Conservation (phyloP, 1,284 basidiomycete genomes). For the Fomitopsis pinicola region DNA sequence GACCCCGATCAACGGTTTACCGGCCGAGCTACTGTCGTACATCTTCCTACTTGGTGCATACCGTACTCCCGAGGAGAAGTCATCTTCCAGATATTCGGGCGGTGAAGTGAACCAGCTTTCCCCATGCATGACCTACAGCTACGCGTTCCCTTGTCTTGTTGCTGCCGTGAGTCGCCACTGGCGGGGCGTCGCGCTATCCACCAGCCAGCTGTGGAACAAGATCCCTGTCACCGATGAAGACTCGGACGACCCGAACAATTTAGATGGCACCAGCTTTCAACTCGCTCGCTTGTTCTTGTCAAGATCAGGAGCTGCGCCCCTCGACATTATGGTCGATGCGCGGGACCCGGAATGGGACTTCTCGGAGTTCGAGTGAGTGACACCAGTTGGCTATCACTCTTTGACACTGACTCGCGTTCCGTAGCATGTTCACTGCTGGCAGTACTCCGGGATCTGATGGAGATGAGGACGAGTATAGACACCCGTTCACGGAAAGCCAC, state of each 20-base stretch:
- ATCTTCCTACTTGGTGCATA: constrained; percentile 42
- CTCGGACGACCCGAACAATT: constrained; percentile 9
- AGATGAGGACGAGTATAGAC: constrained; percentile 17
- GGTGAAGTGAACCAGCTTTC: constrained; percentile 22
- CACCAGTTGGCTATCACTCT: background rate
- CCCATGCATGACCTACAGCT: constrained; percentile 36
- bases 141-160: constrained; percentile 36
- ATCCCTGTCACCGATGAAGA: constrained; percentile 41
- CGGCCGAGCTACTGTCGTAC: constrained; percentile 47
- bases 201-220: constrained; percentile 49
- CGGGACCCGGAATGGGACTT: constrained; percentile 52
- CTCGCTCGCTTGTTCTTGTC: constrained; percentile 33
- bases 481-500: constrained; percentile 37
- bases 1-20: constrained; percentile 27
- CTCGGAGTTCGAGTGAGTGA: constrained; percentile 41
- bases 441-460: constrained; percentile 18
- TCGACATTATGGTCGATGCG: constrained; percentile 52
- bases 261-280: constrained; percentile 17
- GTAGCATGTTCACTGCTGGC: constrained; percentile 12
- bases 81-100: constrained; percentile 13
- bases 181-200: constrained; percentile 42
- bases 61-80: constrained; percentile 7
- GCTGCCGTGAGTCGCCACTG: constrained; percentile 46
- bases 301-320: constrained; percentile 39
- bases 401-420: background rate